Evolutionary conservation across 495 filamentous ascomycete species (phyloP), one percentile per base, ranked within the genome.

Genomic region (Penicillium waksmanii): DNA sequence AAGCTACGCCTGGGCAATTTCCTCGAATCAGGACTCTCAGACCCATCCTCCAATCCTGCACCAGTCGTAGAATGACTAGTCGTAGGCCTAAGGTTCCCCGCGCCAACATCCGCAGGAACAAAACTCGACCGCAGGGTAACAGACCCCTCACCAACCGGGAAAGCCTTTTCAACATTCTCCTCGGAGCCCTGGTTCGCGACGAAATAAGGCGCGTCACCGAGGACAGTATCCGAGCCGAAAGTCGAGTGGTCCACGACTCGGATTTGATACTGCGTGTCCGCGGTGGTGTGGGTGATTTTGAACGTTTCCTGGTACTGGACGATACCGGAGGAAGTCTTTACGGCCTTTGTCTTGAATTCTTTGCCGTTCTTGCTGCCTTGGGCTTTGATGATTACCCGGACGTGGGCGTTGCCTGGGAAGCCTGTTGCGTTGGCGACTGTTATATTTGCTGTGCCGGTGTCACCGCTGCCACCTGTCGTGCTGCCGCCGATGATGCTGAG

Each of bases 121-220:
- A 93, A 96, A 57, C 77, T 82, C 53, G 85, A 92, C 70, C 83
- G 87, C 51, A 96, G 72, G 1, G 81, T 77, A 15, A 95, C 87
- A 2, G 70, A 81, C 10, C 92, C 90, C 19, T 71, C 76, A 12
- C 93, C 93, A 53, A 89, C 84, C 17, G 72, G 77, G 33, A 98
- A 75, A 13, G 80, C 65, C 80, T 93, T 96, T 63, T 96, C 92
- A 40, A 84, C 80, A 18, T 87, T 86, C 2, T 79, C 75, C 21
- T 72, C 65, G 1, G 78, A 76, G 15, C 87, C 86, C 56, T 88
- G 87, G 66, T 98, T 93, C 55, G 90, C 90, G 13, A 98, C 87
- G 67, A 96, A 93, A 79, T 96, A 96, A n/a, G 88, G 62, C 0
- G 80, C 83, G 64, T 98, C 93, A 44, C 95, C 95, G 10, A 98